Evolutionary conservation across 257 asterid genomes (phyloP).

Genomic region (Cordia subcordata): DNA sequence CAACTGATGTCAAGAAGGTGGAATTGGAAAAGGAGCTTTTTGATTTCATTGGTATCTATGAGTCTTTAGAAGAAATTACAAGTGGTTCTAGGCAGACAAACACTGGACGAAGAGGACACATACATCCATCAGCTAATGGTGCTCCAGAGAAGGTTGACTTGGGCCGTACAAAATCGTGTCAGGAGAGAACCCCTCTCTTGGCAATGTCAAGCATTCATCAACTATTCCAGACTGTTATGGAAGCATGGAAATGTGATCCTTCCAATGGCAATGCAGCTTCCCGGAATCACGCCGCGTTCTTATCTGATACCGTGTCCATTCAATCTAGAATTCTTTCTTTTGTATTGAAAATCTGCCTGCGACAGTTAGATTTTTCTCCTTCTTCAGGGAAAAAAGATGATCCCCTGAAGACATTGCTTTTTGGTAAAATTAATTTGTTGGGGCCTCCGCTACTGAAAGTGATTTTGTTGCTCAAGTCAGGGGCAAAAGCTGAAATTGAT

Average conservation of each 20-base stretch:
- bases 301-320: constrained; percentile 37
- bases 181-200: constrained; percentile 63
- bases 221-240: constrained; percentile 46
- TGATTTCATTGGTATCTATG: constrained; percentile 52
- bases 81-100: constrained; percentile 29
- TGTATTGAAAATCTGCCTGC: constrained; percentile 43
- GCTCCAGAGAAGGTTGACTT: constrained; percentile 35
- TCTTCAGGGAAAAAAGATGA: constrained; percentile 39
- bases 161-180: constrained; percentile 34
- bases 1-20: constrained; percentile 37
- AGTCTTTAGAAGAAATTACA: constrained; percentile 38
- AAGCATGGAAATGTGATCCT: constrained; percentile 26
- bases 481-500: constrained; percentile 28
- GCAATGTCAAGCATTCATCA: constrained; percentile 56
- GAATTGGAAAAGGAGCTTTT: constrained; percentile 64
- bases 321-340: constrained; percentile 36
- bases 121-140: constrained; percentile 40
- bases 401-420: constrained; percentile 53
- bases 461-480: constrained; percentile 46
- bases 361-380: constrained; percentile 45
- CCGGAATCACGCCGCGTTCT: constrained; percentile 48
- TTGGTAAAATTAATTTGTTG: constrained; percentile 61
- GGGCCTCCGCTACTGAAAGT: constrained; percentile 66
- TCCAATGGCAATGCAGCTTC: constrained; percentile 35
- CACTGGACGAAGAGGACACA: constrained; percentile 32